Conservation (phyloP, 1,284 basidiomycete genomes). For the Ustilago xerochloae region DNA sequence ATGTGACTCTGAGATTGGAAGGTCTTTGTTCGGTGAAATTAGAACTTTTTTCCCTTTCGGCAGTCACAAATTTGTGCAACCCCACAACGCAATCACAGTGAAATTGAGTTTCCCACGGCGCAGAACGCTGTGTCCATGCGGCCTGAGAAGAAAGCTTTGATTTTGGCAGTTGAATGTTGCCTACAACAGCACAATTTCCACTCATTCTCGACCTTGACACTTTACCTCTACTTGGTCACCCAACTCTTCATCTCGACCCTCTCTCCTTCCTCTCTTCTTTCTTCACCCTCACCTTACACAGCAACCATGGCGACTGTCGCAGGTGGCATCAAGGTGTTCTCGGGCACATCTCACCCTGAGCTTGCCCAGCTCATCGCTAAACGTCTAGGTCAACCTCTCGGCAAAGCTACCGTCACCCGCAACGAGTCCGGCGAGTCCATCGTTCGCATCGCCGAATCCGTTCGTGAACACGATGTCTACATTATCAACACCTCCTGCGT, state of each 20-base stretch:
- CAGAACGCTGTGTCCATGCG: background rate
- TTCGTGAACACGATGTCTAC: conserved; percentile 98
- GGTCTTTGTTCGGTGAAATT: conserved; percentile 16
- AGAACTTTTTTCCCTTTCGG: conserved; percentile 11
- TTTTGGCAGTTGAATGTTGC: background rate
- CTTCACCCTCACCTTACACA: background rate
- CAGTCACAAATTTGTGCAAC: background rate
- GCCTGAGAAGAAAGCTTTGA: conserved; percentile 3
- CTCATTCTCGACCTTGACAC: conserved; percentile 5
- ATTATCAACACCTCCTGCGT: conserved; percentile 95
- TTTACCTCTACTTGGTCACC: conserved; percentile 37
- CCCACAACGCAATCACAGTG: background rate
- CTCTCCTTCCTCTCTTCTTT: background rate
- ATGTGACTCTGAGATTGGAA: too few relatives aligned
- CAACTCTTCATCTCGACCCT: background rate
- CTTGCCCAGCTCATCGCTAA: conserved; percentile 92
- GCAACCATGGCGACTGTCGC: conserved; percentile 24
- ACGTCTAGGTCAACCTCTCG: conserved; percentile 69
- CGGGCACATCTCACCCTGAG: conserved; percentile 79
- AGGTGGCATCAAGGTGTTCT: conserved; percentile 50
- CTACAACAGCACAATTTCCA: background rate
- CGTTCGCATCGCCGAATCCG: conserved; percentile 92
- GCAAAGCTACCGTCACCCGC: conserved; percentile 78
- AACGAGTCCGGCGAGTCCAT: conserved; percentile 92
- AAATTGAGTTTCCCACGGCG: too few relatives aligned